Conservation (phyloP, 176 grass and related monocot species). For the Zea mays region DNA sequence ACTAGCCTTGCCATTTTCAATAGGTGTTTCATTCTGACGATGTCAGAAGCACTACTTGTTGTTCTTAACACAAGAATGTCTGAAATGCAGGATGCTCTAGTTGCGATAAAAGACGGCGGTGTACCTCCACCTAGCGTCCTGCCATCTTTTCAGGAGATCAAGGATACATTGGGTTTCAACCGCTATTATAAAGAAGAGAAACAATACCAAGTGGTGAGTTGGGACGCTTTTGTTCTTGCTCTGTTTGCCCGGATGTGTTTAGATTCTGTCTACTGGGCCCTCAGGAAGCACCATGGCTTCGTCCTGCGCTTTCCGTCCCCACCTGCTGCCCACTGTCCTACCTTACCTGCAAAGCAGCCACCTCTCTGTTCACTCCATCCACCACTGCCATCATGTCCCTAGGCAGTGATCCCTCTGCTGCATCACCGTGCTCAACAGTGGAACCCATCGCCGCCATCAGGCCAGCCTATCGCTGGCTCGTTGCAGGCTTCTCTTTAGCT, state of each 20-base stretch:
- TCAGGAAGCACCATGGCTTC: not conserved
- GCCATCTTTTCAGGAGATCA: conserved; percentile 94
- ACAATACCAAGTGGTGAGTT: conserved; percentile 63
- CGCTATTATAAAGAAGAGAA: conserved; percentile 94
- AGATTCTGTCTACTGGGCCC: not conserved
- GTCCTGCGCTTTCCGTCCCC: not conserved
- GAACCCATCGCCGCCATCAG: not conserved
- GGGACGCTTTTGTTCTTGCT: conserved; percentile 9
- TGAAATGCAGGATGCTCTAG: conserved; percentile 70
- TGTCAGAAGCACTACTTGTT: not conserved
- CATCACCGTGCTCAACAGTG: not conserved
- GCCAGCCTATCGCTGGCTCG: not conserved
- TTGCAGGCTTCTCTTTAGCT: not conserved
- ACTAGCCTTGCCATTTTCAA: conserved; percentile 15
- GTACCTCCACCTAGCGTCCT: conserved; percentile 68
- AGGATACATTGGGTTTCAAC: conserved; percentile 84
- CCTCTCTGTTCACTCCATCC: not conserved
- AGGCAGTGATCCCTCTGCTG: not conserved
- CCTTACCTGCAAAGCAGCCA: not conserved
- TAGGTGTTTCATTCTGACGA: conserved; percentile 8
- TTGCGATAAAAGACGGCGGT: conserved; percentile 68
- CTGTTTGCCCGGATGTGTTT: conserved; percentile 17
- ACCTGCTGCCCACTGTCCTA: not conserved
- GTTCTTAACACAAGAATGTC: conserved; percentile 1
- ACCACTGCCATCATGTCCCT: not conserved